A percentile compares a stretch with the other conserved stretches of the same genome.
phyloP scores from a whole-genome alignment of 768 basidiomycete species.

The Pleurotus cornucopiae region DNA sequence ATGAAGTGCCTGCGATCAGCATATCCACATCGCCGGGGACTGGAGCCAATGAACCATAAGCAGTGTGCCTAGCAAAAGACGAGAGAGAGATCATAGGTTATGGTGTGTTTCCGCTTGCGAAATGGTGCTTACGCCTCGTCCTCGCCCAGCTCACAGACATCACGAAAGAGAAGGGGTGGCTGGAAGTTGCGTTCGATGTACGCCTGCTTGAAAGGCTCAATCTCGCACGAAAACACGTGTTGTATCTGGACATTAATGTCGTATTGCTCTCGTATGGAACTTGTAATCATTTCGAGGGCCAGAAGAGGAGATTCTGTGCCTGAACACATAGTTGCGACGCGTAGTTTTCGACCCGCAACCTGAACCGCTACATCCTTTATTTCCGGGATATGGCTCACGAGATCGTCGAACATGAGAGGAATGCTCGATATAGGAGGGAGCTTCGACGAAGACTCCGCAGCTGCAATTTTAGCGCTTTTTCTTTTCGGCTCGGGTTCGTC shows the following conservation, averaged over 20 bases:
- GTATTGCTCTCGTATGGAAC: conserved; percentile 67
- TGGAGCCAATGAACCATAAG: conserved; percentile 79
- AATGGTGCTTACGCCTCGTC: conserved; percentile 60
- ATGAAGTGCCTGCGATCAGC: conserved; percentile 91
- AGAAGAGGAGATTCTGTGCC: conserved; percentile 94
- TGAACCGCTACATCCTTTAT: conserved; percentile 64
- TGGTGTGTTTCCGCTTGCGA: too few relatives aligned
- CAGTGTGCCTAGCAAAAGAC: conserved; percentile 63
- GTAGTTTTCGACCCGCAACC: conserved; percentile 75
- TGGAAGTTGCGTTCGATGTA: conserved; percentile 97
- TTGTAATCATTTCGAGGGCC: conserved; percentile 80
- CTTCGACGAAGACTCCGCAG: conserved; percentile 47
- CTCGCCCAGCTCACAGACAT: conserved; percentile 86
- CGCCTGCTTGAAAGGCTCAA: conserved; percentile 95
- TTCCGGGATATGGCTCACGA: conserved; percentile 60
- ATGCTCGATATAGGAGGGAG: conserved; percentile 75
- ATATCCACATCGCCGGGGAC: conserved; percentile 92
- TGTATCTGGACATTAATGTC: conserved; percentile 66
- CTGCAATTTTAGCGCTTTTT: conserved; percentile 24
- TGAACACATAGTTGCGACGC: conserved; percentile 96
- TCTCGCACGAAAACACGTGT: conserved; percentile 96
- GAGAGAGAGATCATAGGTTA: conserved; percentile 6
- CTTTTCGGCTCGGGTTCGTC: conserved; percentile 18
- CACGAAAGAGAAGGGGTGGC: conserved; percentile 88
- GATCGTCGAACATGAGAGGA: conserved; percentile 71